These are phyloP conservation scores for Phyllosticta citrichinensis DNA, from an alignment of 2,329 filamentous ascomycete genomes.

Conservation along the genomic window DNA sequence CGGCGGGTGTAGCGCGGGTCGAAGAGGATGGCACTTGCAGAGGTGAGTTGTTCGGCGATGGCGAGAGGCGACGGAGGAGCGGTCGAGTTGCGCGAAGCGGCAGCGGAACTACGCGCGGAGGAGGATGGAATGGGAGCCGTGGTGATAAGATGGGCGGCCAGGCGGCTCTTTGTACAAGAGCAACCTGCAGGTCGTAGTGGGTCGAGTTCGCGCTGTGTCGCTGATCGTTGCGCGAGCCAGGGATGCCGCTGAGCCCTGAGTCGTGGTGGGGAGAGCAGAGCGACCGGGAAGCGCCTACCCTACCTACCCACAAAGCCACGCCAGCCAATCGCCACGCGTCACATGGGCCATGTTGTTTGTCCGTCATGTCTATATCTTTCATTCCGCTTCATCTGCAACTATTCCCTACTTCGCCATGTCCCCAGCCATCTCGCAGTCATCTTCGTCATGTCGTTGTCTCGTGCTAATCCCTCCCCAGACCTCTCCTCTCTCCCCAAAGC, in stretches of 20 bases:
- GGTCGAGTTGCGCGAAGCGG: constrained; percentile 16
- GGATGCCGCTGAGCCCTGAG: constrained; percentile 3
- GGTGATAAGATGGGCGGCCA: not conserved
- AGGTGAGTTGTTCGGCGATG: constrained; percentile 38
- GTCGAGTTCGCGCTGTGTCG: not conserved
- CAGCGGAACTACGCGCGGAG: not conserved
- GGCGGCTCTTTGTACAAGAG: not conserved
- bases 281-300: constrained; percentile 1
- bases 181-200: not conserved
- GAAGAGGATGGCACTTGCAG: constrained; percentile 41
- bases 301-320: no score
- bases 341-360: not conserved
- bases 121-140: not conserved
- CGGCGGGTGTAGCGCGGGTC: constrained; percentile 37
- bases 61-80: constrained; percentile 25
- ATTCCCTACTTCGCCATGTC: not conserved
- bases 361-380: not conserved
- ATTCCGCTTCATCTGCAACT: not conserved
- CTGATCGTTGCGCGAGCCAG: constrained; percentile 8
- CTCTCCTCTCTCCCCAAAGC: not conserved
- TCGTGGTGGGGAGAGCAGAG: constrained; percentile 9
- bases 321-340: not conserved
- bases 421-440: not conserved
- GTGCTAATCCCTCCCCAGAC: not conserved
- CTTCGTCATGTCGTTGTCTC: not conserved